phyloP scores from a whole-genome alignment of 1,284 basidiomycete species.

The Ustilago sp. region DNA sequence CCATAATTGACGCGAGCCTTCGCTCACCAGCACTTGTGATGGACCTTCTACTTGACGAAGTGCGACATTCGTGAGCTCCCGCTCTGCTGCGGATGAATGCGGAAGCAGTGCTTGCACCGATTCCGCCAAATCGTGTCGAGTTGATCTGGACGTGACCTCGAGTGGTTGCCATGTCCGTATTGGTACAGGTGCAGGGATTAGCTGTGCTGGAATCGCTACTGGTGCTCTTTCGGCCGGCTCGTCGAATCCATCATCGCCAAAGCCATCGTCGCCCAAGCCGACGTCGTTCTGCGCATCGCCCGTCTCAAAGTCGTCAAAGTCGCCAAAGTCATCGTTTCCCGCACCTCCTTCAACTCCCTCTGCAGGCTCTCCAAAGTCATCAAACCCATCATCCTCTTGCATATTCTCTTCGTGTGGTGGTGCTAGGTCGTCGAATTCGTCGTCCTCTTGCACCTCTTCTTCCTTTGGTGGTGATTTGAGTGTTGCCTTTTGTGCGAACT shows the following conservation, averaged over 20 bases:
- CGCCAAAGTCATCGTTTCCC: slow-evolving; percentile 47
- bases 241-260: slow-evolving; percentile 27
- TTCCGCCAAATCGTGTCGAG: slow-evolving; percentile 20
- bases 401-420: too few species aligned
- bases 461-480: not conserved
- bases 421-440: too few species aligned
- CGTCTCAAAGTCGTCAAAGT: slow-evolving; percentile 54
- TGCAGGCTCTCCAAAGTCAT: slow-evolving; percentile 45
- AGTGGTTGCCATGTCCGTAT: slow-evolving; percentile 31
- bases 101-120: slow-evolving; percentile 30
- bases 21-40: slow-evolving; percentile 56
- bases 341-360: slow-evolving; percentile 12
- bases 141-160: slow-evolving; percentile 33
- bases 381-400: slow-evolving; percentile 39
- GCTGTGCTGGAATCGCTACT: slow-evolving; percentile 1
- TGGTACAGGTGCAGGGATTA: slow-evolving; percentile 7
- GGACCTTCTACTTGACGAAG: slow-evolving; percentile 58
- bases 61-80: slow-evolving; percentile 22
- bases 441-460: not conserved
- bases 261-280: slow-evolving; percentile 27
- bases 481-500: slow-evolving; percentile 9
- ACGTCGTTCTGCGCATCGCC: slow-evolving; percentile 32
- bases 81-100: slow-evolving; percentile 33
- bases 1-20: slow-evolving; percentile 40
- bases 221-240: slow-evolving; percentile 1